Evolutionary conservation across 148 eudicot genomes (phyloP), one percentile per base, ranked within the genome.

Genomic region (Gaultheria prostrata): DNA sequence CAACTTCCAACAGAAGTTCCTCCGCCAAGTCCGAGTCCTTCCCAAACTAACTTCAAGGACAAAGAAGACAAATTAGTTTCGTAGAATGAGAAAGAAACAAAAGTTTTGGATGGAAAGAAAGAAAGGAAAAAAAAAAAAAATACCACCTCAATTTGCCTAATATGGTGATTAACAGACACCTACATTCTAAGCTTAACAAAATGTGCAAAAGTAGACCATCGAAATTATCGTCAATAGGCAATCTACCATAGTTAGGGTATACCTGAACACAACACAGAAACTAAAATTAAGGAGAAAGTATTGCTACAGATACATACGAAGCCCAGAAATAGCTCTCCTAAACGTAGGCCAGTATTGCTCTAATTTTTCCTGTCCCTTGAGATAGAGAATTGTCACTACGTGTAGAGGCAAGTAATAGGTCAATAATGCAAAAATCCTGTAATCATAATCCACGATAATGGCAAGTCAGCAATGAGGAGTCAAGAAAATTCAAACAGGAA

Each of bases 21-120:
- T 81, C 91, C 94, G 75, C 94, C 97, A 75, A 93, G 91, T 79
- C 97, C 97, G 80, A 93, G 93, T 78, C 97, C 97, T 87, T 93
- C 90, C 94, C 97, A 93, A 33, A 93, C 56, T 84, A 93, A 88
- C 97, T 92, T 83, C 83, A 88, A 61, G 39, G 43, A 70, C 21
- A 51, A 72, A 80, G 24, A 85, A 43, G n/a, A 78, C 65, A 59
- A 84, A 46, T 33, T 35, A 15, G 50, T 79, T 82, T 24, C 46
- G 14, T 24, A 61, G 24, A 61, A 24, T 48, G 24, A 65, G 26
- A 56, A 45, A 71, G 30, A 49, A 69, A 45, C 18, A 70, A 8
- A 14, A 1, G 49, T 17, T 24, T 49, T 24, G 33, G 20, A 39
- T 6, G 24, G 80, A 30, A 30, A 26, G 50, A 76, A 53, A 77